Evolutionary conservation across 2,329 filamentous ascomycete genomes (phyloP).

Genomic region (Colletotrichum sp.): DNA sequence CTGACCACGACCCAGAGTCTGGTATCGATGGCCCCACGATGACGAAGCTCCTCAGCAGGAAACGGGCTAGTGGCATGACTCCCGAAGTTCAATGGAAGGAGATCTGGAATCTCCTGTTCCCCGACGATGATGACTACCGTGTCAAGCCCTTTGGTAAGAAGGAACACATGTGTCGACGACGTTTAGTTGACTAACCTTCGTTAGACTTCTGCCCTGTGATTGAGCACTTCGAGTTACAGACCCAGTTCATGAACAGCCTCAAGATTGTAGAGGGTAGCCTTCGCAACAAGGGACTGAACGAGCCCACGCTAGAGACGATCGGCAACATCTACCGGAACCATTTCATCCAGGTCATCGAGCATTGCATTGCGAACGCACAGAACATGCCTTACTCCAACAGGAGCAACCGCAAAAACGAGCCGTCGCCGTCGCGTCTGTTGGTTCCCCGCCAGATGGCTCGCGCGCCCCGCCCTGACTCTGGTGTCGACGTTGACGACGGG

Average conservation of each 20-base stretch:
- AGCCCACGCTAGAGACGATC: slow-evolving; percentile 40
- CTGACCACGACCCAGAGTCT: slow-evolving; percentile 43
- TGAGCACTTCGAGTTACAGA: slow-evolving; percentile 44
- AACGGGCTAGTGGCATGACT: slow-evolving; percentile 41
- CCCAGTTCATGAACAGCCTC: slow-evolving; percentile 37
- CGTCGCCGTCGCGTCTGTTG: slow-evolving; percentile 14
- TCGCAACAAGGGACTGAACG: slow-evolving; percentile 41
- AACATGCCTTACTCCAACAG: slow-evolving; percentile 44
- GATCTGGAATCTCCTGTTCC: slow-evolving; percentile 47
- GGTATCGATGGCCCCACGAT: slow-evolving; percentile 45
- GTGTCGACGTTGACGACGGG: slow-evolving; percentile 41
- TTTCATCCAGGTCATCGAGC: slow-evolving; percentile 42
- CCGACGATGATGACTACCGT: slow-evolving; percentile 40
- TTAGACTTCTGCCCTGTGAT: slow-evolving; percentile 44
- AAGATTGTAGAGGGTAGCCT: slow-evolving; percentile 35
- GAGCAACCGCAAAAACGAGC: slow-evolving; percentile 43
- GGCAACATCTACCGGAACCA: slow-evolving; percentile 44
- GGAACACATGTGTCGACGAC: not conserved
- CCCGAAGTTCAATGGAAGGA: slow-evolving; percentile 44
- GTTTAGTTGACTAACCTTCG: not conserved
- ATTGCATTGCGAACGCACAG: slow-evolving; percentile 37
- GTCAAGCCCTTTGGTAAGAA: slow-evolving; percentile 33
- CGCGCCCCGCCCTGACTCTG: slow-evolving; percentile 39
- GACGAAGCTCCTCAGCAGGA: slow-evolving; percentile 43
- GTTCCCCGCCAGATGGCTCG: slow-evolving; percentile 26